phyloP scores from a whole-genome alignment of 2,329 filamentous ascomycete genomes.

The Leptosphaerulina australis region DNA sequence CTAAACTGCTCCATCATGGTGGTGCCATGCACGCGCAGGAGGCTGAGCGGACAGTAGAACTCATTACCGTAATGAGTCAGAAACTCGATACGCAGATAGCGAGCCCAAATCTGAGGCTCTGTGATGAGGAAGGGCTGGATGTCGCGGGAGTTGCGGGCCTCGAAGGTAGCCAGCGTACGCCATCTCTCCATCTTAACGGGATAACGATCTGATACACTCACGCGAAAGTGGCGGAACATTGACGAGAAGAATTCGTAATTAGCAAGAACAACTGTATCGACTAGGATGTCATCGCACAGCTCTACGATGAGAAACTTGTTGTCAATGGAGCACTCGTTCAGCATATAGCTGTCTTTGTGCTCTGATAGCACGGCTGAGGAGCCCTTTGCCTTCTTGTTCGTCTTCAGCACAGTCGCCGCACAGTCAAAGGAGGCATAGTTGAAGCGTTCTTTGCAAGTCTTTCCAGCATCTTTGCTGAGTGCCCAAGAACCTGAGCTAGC shows the following conservation, averaged over 20 bases:
- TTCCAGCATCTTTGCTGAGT: constrained; percentile 90
- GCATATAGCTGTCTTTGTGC: constrained; percentile 98
- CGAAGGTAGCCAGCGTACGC: constrained; percentile 85
- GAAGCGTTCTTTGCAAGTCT: constrained; percentile 96
- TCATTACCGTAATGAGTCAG: constrained; percentile 94
- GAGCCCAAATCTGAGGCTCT: constrained; percentile 93
- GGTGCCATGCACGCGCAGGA: constrained; percentile 89
- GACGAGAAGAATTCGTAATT: constrained; percentile 99
- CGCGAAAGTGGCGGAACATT: constrained; percentile 87
- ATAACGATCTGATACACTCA: constrained; percentile 93
- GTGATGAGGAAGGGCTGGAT: constrained; percentile 95
- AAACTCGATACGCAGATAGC: constrained; percentile 91
- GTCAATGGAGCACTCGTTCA: constrained; percentile 82
- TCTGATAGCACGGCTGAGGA: constrained; percentile 88
- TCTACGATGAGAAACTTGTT: constrained; percentile 97
- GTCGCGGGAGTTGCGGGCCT: constrained; percentile 89
- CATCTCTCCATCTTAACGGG: constrained; percentile 91
- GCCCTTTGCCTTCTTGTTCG: constrained; percentile 84
- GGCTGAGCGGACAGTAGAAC: constrained; percentile 91
- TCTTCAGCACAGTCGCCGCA: constrained; percentile 90
- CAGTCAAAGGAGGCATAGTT: constrained; percentile 98
- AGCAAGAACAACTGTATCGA: constrained; percentile 95
- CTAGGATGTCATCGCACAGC: constrained; percentile 81
- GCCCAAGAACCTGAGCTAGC: constrained; percentile 41
- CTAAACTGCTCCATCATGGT: constrained; percentile 94